These are phyloP conservation scores for Cladosporium sp. DNA, from an alignment of 2,329 filamentous ascomycete species.

Conservation along the genomic window DNA sequence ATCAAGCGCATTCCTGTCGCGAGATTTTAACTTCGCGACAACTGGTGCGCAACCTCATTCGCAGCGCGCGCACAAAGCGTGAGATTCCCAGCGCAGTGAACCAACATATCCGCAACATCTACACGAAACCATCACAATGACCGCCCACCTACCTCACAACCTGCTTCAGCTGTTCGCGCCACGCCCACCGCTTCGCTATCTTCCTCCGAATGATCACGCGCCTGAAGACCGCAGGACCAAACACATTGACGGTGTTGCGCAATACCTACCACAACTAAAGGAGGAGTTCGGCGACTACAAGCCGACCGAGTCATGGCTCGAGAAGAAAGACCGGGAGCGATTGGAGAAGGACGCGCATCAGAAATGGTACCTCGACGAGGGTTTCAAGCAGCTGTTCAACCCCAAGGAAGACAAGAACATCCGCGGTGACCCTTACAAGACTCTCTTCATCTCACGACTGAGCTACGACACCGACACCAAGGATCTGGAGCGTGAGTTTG, in stretches of 20 bases:
- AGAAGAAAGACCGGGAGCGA: slow-evolving; percentile 80
- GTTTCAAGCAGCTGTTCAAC: slow-evolving; percentile 67
- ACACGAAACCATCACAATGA: slow-evolving; percentile 60
- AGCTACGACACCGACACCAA: slow-evolving; percentile 86
- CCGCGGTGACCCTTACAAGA: slow-evolving; percentile 91
- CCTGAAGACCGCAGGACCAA: slow-evolving; percentile 79
- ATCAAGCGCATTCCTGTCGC: neutral
- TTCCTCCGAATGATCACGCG: slow-evolving; percentile 77
- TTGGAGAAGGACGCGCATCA: slow-evolving; percentile 72
- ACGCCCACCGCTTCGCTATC: slow-evolving; percentile 85
- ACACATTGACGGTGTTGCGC: slow-evolving; percentile 69
- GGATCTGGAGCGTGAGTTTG: slow-evolving; percentile 91
- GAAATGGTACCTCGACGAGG: slow-evolving; percentile 64
- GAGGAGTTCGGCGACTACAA: slow-evolving; percentile 79
- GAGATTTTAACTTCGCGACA: neutral
- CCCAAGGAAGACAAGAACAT: slow-evolving; percentile 84
- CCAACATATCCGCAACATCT: neutral
- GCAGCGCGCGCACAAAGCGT: slow-evolving; percentile 6
- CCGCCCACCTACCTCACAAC: slow-evolving; percentile 91
- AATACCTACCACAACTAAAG: slow-evolving; percentile 70
- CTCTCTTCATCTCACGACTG: slow-evolving; percentile 85
- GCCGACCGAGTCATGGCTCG: slow-evolving; percentile 89
- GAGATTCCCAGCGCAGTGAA: neutral
- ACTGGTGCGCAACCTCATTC: neutral
- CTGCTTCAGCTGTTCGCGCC: slow-evolving; percentile 93